A percentile compares a stretch with the other conserved stretches of the same genome.
Conservation (phyloP, 2,329 filamentous ascomycete species). For the Bipolaris oryzae region DNA sequence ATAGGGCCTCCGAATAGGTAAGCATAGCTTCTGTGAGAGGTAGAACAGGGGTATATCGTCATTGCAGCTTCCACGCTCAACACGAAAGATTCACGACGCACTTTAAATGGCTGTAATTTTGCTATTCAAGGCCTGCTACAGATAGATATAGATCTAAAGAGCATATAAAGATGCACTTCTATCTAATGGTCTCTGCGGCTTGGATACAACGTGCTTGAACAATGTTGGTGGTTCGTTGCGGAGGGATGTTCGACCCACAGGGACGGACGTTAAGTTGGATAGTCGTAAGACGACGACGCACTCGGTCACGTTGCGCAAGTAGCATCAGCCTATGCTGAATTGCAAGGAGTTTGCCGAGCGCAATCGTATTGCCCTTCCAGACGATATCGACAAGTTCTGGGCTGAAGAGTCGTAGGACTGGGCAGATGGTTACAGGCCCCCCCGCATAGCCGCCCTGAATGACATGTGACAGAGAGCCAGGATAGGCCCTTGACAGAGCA, state of each 20-base stretch:
- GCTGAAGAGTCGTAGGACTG: neutral
- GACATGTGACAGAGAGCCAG: neutral
- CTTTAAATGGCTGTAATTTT: neutral
- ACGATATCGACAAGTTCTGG: conserved; percentile 14
- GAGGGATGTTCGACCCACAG: too few species aligned
- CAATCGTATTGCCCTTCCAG: conserved; percentile 21
- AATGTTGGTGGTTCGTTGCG: too few species aligned
- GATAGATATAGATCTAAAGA: neutral
- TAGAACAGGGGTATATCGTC: too few species aligned
- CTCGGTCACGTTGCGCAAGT: conserved; percentile 17
- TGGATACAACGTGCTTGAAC: too few species aligned
- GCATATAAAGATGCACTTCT: neutral
- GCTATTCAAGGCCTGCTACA: neutral
- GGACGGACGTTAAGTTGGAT: too few species aligned
- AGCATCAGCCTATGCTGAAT: conserved; percentile 29
- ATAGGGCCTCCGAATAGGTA: too few species aligned
- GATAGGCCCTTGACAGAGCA: neutral
- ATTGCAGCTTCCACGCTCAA: too few species aligned
- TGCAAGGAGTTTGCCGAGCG: conserved; percentile 34
- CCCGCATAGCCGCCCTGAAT: neutral
- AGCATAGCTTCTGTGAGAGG: too few species aligned
- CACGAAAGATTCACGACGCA: neutral
- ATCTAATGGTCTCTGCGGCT: neutral
- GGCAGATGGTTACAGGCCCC: neutral
- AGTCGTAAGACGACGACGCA: conserved; percentile 6